Conservation (phyloP, 192 early-diverging fungal genomes). For the Gryganskiella cystojenkinii region DNA sequence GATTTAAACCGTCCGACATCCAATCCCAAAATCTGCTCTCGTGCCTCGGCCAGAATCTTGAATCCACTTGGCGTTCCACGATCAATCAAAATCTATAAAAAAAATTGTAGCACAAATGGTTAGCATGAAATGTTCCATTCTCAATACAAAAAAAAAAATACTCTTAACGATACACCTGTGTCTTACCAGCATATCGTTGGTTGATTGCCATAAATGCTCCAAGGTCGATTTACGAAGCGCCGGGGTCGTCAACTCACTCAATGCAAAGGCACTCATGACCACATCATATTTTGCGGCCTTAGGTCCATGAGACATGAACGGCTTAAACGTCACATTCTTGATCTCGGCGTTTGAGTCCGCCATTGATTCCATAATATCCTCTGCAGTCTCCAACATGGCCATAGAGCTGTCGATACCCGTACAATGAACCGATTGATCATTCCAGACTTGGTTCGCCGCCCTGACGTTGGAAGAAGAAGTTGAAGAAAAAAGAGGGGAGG, state of each 20-base stretch:
- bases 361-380: slow-evolving; percentile 55
- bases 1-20: slow-evolving; percentile 40
- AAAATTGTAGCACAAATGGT: background rate
- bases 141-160: background rate
- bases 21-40: slow-evolving; percentile 71
- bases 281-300: slow-evolving; percentile 66
- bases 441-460: slow-evolving; percentile 74
- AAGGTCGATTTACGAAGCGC: slow-evolving; percentile 71
- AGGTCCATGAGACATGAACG: slow-evolving; percentile 72
- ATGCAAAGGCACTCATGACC: slow-evolving; percentile 78
- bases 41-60: slow-evolving; percentile 71
- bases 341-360: slow-evolving; percentile 8
- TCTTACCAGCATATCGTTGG: slow-evolving; percentile 74
- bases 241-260: slow-evolving; percentile 79
- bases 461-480: no score
- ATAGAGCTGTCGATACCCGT: slow-evolving; percentile 83
- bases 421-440: slow-evolving; percentile 49
- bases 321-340: slow-evolving; percentile 60
- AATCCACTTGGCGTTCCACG: slow-evolving; percentile 82
- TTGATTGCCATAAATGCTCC: slow-evolving; percentile 83
- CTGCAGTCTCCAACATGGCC: slow-evolving; percentile 78
- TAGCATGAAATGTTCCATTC: background rate
- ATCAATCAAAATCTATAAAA: slow-evolving; percentile 75
- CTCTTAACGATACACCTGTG: background rate
- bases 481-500: background rate